Conservation (phyloP, 139 green algal species). For the Coccomyxa sp. region DNA sequence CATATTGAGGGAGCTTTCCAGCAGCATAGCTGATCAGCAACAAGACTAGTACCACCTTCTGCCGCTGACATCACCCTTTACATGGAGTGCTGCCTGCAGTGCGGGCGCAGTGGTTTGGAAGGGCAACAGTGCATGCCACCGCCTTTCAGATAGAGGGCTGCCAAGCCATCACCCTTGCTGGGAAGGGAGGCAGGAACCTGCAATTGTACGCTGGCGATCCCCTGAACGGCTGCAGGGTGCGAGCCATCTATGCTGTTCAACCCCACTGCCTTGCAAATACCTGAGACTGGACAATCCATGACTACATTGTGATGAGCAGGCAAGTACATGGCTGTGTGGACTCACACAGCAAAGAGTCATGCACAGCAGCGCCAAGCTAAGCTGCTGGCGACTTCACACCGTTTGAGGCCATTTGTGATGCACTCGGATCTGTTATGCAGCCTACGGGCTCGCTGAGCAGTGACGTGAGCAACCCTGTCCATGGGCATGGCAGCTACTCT, state of each 20-base stretch:
- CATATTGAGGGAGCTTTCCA: no score
- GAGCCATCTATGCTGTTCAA: neutral
- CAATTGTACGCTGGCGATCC: neutral
- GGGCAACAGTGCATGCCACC: neutral
- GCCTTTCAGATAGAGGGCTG: slow-evolving; percentile 4
- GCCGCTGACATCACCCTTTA: no score
- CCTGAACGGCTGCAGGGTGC: neutral
- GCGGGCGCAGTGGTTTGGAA: slow-evolving; percentile 15
- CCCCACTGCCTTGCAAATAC: neutral
- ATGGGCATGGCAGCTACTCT: neutral
- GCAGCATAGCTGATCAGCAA: no score
- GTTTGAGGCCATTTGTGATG: neutral
- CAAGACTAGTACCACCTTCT: no score
- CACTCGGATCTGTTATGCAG: neutral
- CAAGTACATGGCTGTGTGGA: no score
- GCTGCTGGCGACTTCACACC: no score
- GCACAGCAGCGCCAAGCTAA: neutral
- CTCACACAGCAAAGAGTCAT: neutral
- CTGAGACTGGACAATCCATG: neutral
- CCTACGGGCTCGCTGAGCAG: neutral
- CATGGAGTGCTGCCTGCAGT: no score
- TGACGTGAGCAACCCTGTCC: neutral
- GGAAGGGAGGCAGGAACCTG: neutral
- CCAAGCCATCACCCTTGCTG: neutral
- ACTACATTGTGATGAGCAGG: neutral